These are phyloP conservation scores for Pythium chondricola DNA, from an alignment of 352 stramenopile species.

Conservation along the genomic window DNA sequence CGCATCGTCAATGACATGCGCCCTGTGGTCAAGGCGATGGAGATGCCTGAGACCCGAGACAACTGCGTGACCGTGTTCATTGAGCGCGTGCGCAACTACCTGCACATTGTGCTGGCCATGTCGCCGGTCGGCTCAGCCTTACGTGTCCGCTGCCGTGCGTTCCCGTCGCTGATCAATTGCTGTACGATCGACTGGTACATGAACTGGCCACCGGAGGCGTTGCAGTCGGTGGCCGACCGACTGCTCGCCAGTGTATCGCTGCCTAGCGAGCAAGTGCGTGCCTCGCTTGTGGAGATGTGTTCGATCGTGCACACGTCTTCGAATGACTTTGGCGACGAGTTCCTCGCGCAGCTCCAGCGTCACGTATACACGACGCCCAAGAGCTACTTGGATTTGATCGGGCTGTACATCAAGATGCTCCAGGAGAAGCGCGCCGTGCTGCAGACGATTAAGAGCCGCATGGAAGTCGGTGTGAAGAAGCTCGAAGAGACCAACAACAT, in stretches of 20 bases:
- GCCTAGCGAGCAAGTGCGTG: slow-evolving; percentile 62
- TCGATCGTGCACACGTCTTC: slow-evolving; percentile 91
- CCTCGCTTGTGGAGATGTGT: slow-evolving; percentile 87
- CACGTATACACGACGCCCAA: slow-evolving; percentile 96
- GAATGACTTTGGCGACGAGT: slow-evolving; percentile 81
- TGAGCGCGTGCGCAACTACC: slow-evolving; percentile 85
- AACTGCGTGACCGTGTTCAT: slow-evolving; percentile 90
- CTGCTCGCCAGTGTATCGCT: slow-evolving; percentile 81
- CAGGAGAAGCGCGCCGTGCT: slow-evolving; percentile 77
- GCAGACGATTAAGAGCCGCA: slow-evolving; percentile 82
- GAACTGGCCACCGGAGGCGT: slow-evolving; percentile 90
- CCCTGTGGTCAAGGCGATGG: slow-evolving; percentile 79
- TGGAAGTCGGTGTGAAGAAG: slow-evolving; percentile 91
- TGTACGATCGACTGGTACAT: slow-evolving; percentile 96
- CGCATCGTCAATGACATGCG: slow-evolving; percentile 92
- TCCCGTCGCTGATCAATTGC: slow-evolving; percentile 95
- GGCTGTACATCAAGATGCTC: slow-evolving; percentile 91
- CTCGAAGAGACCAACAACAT: slow-evolving; percentile 93
- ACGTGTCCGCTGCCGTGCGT: slow-evolving; percentile 89
- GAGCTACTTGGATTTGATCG: slow-evolving; percentile 95
- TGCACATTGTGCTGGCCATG: slow-evolving; percentile 95
- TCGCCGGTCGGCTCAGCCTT: slow-evolving; percentile 90
- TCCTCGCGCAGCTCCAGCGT: slow-evolving; percentile 86
- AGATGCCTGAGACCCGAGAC: slow-evolving; percentile 88
- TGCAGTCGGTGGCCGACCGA: slow-evolving; percentile 87